Evolutionary conservation across 2,329 filamentous ascomycete species (phyloP).

Genomic region (Trichophyton rubrum): DNA sequence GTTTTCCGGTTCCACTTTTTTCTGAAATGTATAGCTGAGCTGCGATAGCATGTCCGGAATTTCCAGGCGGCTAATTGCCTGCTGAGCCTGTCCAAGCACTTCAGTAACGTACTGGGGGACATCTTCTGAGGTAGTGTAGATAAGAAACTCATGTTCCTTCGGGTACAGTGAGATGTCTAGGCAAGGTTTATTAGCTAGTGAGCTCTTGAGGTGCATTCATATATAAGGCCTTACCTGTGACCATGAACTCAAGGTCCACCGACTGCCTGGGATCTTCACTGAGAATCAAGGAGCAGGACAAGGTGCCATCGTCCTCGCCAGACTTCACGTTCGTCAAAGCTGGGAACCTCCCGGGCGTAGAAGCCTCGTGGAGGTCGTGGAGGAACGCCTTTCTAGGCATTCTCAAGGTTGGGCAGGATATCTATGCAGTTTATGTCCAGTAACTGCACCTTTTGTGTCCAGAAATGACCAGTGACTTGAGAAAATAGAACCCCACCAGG

Average conservation of each 20-base stretch:
- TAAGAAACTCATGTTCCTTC: constrained; percentile 42
- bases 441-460: background rate
- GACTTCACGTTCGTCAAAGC: constrained; percentile 44
- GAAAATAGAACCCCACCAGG: background rate
- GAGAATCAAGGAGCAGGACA: constrained; percentile 48
- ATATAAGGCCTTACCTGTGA: constrained; percentile 25
- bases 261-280: constrained; percentile 16
- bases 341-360: constrained; percentile 27
- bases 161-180: constrained; percentile 51
- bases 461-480: background rate
- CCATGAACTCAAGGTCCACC: constrained; percentile 28
- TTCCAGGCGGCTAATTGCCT: constrained; percentile 31
- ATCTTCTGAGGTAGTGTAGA: constrained; percentile 40
- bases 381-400: constrained; percentile 59
- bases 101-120: constrained; percentile 18
- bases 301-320: constrained; percentile 60
- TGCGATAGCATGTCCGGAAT: constrained; percentile 39
- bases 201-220: constrained; percentile 4
- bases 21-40: constrained; percentile 30
- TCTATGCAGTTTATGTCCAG: background rate
- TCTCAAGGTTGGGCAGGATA: background rate
- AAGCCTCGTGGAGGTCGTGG: constrained; percentile 41
- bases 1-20: constrained; percentile 17
- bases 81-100: constrained; percentile 36
- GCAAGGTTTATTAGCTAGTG: constrained; percentile 12